Percentiles rank a stretch among this genome's conserved stretches.
Conservation (phyloP, 129 eudicot species). For the Gnaphalium uliginosum region DNA sequence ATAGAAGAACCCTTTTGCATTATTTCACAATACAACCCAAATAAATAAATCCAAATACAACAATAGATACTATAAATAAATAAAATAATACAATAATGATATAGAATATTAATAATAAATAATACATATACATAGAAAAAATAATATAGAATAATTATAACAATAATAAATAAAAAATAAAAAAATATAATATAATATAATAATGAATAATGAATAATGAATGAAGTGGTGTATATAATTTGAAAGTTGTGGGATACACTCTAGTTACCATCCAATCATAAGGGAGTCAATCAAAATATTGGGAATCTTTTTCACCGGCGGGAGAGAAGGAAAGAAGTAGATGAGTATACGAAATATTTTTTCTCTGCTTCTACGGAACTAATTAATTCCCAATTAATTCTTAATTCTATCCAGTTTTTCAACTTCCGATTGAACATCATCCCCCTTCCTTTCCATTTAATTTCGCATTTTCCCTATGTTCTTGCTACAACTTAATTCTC, state of each 20-base stretch:
- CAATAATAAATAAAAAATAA: no score
- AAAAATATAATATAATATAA: no score
- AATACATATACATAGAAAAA: no score
- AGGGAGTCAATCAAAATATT: not conserved
- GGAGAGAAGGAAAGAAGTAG: slow-evolving; percentile 58
- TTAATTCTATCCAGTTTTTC: not conserved
- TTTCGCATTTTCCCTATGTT: not conserved
- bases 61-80: no score
- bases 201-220: not conserved
- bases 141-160: no score
- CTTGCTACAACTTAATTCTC: not conserved
- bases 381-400: not conserved
- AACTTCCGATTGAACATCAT: not conserved
- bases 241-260: not conserved
- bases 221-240: not conserved
- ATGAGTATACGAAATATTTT: slow-evolving; percentile 68
- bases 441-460: not conserved
- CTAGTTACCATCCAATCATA: slow-evolving; percentile 6
- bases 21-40: no score
- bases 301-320: slow-evolving; percentile 44
- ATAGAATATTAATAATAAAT: no score
- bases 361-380: slow-evolving; percentile 68
- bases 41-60: no score
- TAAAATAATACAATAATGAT: no score
- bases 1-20: no score